phyloP scores from a whole-genome alignment of 2,329 filamentous ascomycete species.

The Chrysoporthe deuterocubensis region DNA sequence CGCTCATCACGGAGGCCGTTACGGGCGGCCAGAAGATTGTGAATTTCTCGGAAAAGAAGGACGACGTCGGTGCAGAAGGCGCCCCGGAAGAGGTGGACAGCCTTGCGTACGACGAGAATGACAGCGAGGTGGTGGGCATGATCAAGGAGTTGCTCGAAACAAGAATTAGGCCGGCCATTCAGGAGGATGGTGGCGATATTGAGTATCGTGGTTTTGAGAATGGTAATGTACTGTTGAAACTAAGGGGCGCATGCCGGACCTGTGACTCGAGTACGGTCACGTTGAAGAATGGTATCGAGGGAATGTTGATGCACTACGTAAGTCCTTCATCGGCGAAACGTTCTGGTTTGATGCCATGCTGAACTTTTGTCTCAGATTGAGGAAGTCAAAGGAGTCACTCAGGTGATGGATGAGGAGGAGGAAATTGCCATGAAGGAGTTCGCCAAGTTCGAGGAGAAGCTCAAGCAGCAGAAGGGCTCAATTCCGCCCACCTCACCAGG shows the following conservation, averaged over 20 bases:
- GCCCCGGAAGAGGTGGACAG: conserved; percentile 63
- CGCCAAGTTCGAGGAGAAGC: conserved; percentile 89
- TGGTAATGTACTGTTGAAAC: conserved; percentile 82
- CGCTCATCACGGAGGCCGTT: conserved; percentile 90
- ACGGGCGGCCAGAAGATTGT: conserved; percentile 84
- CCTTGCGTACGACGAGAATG: conserved; percentile 83
- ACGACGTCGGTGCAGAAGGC: conserved; percentile 48
- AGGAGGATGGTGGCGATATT: conserved; percentile 97
- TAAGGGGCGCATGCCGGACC: conserved; percentile 90
- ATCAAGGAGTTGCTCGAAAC: conserved; percentile 98
- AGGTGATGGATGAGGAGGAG: conserved; percentile 90
- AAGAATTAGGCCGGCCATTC: conserved; percentile 90
- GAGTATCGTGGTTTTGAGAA: conserved; percentile 90
- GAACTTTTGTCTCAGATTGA: conserved; percentile 68
- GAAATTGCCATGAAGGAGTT: conserved; percentile 87
- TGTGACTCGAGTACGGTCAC: conserved; percentile 98
- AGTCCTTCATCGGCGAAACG: conserved; percentile 44
- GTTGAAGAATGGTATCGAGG: conserved; percentile 96
- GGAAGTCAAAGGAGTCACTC: conserved; percentile 90
- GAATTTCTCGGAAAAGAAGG: conserved; percentile 66
- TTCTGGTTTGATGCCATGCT: conserved; percentile 31
- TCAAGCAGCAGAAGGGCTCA: conserved; percentile 57
- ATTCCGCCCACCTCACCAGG: conserved; percentile 43
- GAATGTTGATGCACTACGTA: conserved; percentile 96
- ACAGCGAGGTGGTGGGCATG: conserved; percentile 95